Percentiles rank a stretch among this genome's conserved stretches.
Evolutionary conservation across 2,329 filamentous ascomycete genomes (phyloP).

Genomic region (Apiospora saccharicola): DNA sequence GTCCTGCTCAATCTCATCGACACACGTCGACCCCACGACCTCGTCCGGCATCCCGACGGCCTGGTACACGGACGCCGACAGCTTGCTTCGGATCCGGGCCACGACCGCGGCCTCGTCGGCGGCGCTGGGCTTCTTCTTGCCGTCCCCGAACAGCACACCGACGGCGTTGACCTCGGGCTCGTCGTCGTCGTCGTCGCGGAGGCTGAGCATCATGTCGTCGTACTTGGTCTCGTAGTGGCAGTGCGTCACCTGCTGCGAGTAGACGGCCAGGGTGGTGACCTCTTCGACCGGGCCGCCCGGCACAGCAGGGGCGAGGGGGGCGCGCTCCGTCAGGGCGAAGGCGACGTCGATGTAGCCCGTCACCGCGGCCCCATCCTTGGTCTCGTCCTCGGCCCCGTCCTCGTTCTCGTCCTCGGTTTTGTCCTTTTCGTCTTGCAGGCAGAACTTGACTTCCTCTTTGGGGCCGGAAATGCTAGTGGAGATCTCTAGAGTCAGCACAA

Average conservation of each 20-base stretch:
- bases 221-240: neutral
- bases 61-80: neutral
- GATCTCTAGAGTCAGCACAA: neutral
- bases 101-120: neutral
- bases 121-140: neutral
- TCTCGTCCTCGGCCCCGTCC: no score
- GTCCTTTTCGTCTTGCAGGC: no score
- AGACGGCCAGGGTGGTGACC: neutral
- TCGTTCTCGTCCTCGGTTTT: neutral
- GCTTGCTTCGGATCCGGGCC: neutral
- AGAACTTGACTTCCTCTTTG: no score
- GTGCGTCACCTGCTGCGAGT: neutral
- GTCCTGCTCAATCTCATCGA: neutral
- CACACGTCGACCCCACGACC: neutral
- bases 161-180: no score
- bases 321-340: neutral
- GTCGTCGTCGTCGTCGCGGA: neutral
- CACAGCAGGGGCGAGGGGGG: no score
- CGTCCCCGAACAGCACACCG: neutral
- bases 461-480: neutral
- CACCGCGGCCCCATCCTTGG: no score
- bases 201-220: neutral
- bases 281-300: neutral
- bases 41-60: neutral
- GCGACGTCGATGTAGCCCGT: neutral